phyloP scores from a whole-genome alignment of 345 rosid genomes.

The Salix dunnii region DNA sequence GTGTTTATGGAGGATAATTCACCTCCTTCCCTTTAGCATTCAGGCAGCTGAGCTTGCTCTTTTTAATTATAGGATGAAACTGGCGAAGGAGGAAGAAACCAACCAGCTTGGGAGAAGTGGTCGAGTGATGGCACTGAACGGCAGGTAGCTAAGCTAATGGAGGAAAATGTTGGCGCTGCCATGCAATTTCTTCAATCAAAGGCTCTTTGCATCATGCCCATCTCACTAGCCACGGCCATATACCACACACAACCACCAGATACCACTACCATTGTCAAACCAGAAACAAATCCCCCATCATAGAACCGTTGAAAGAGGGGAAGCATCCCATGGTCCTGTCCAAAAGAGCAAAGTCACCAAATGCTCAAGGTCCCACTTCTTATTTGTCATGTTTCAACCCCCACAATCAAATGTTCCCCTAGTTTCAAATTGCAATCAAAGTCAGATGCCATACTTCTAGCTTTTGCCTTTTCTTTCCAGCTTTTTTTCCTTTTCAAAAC shows the following conservation, averaged over 20 bases:
- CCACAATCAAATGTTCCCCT: slow-evolving; percentile 24
- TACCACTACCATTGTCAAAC: slow-evolving; percentile 64
- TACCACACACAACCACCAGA: slow-evolving; percentile 83
- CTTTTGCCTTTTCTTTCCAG: slow-evolving; percentile 31
- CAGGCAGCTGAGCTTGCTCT: slow-evolving; percentile 4
- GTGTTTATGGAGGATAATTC: neutral
- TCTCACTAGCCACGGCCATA: slow-evolving; percentile 87
- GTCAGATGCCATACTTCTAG: slow-evolving; percentile 55
- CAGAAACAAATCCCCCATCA: slow-evolving; percentile 67
- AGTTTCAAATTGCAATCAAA: slow-evolving; percentile 53
- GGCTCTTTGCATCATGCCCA: slow-evolving; percentile 98
- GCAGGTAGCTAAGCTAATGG: slow-evolving; percentile 97
- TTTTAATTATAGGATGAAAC: slow-evolving; percentile 61
- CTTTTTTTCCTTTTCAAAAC: slow-evolving; percentile 26
- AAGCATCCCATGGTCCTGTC: slow-evolving; percentile 38
- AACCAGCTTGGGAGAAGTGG: slow-evolving; percentile 98
- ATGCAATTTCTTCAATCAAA: slow-evolving; percentile 98
- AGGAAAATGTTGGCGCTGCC: slow-evolving; percentile 93
- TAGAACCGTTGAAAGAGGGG: slow-evolving; percentile 33
- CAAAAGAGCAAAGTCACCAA: slow-evolving; percentile 4
- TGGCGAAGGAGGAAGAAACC: slow-evolving; percentile 73
- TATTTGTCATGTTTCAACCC: slow-evolving; percentile 21
- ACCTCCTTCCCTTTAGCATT: slow-evolving; percentile 1
- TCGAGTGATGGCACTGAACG: slow-evolving; percentile 89
- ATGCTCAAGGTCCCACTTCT: slow-evolving; percentile 25